Conservation (phyloP, 352 stramenopile species). For the Pseudoperonospora humuli region DNA sequence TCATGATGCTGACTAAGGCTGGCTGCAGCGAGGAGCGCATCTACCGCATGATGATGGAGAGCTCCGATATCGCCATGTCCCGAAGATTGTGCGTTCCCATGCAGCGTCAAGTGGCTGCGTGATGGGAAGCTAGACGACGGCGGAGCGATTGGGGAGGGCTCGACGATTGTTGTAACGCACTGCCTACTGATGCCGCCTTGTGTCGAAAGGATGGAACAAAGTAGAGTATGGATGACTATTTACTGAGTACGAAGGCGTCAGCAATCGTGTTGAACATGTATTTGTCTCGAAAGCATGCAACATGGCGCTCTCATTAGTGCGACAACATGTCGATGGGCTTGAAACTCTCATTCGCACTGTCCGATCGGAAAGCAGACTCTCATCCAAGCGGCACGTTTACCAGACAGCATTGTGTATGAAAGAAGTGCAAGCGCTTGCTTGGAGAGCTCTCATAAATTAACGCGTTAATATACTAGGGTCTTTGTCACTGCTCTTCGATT, state of each 20-base stretch:
- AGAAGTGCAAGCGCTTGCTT: too few relatives aligned
- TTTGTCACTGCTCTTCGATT: too few relatives aligned
- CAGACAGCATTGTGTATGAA: too few relatives aligned
- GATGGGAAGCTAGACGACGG: not conserved
- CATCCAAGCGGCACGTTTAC: too few relatives aligned
- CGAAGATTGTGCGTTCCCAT: conserved; percentile 19
- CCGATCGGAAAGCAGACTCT: too few relatives aligned
- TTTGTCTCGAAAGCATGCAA: not conserved
- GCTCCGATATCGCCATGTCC: conserved; percentile 56
- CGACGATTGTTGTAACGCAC: too few relatives aligned
- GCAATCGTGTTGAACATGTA: not conserved
- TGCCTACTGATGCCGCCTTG: too few relatives aligned
- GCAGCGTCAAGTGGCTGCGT: conserved; percentile 1
- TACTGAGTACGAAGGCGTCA: not conserved
- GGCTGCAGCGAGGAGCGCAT: conserved; percentile 51
- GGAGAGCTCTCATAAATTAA: too few relatives aligned
- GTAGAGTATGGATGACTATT: not conserved
- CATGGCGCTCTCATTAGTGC: not conserved
- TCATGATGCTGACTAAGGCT: conserved; percentile 51
- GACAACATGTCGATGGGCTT: not conserved
- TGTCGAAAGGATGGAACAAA: too few relatives aligned
- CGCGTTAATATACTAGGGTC: too few relatives aligned
- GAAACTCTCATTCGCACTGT: too few relatives aligned
- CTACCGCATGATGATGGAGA: conserved; percentile 59
- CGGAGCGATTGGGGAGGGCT: not conserved